Evolutionary conservation across 2,329 filamentous ascomycete genomes (phyloP).

Genomic region (Daldinia eschscholtzii): DNA sequence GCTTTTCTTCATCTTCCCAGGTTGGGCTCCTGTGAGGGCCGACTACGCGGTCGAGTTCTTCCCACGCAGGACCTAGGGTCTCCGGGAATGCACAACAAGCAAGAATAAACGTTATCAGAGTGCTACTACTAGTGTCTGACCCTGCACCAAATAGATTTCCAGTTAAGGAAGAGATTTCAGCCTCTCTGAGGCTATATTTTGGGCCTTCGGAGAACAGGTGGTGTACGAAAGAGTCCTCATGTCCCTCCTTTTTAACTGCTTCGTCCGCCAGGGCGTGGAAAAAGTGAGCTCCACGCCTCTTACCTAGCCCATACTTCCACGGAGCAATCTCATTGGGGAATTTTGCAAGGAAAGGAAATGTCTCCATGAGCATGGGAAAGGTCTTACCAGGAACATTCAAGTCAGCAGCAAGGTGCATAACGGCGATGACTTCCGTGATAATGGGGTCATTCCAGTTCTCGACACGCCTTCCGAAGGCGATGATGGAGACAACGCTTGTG

Average conservation of each 20-base stretch:
- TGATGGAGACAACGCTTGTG: constrained; percentile 66
- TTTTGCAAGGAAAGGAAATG: constrained; percentile 62
- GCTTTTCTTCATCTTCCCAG: constrained; percentile 60
- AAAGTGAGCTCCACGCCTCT: constrained; percentile 62
- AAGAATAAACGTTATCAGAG: constrained; percentile 62
- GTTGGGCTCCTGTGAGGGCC: constrained; percentile 61
- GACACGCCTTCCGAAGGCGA: constrained; percentile 68
- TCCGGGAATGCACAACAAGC: constrained; percentile 64
- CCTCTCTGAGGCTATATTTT: constrained; percentile 60
- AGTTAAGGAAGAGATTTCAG: constrained; percentile 61
- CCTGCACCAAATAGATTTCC: constrained; percentile 64
- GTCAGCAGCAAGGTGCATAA: constrained; percentile 69
- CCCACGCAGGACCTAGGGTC: constrained; percentile 61
- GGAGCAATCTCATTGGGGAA: constrained; percentile 64
- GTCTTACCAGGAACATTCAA: constrained; percentile 66
- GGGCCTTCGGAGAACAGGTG: constrained; percentile 61
- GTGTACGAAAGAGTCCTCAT: constrained; percentile 59
- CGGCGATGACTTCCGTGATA: constrained; percentile 69
- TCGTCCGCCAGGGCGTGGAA: constrained; percentile 66
- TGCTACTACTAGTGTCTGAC: constrained; percentile 63
- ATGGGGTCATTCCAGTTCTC: constrained; percentile 65
- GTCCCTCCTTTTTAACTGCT: constrained; percentile 56
- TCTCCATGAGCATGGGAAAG: constrained; percentile 70
- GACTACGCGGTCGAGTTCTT: constrained; percentile 65
- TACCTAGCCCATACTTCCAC: constrained; percentile 64